Evolutionary conservation across 345 rosid genomes (phyloP), one percentile per base, ranked within the genome.

Genomic region (Eucalyptus curtisii): DNA sequence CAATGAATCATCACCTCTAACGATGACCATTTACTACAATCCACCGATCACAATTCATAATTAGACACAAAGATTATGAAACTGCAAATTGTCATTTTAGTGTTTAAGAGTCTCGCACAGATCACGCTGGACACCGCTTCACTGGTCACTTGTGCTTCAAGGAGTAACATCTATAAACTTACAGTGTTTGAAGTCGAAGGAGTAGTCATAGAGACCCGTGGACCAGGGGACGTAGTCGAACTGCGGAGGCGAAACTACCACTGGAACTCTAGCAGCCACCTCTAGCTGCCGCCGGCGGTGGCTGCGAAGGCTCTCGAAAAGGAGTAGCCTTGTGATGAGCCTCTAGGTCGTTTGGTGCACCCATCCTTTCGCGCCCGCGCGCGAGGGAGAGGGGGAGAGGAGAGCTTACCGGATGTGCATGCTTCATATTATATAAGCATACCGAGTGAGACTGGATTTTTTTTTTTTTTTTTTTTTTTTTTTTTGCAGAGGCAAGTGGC

Each of bases 121-220:
- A 86, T n/a, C 27, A 33, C 61, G 20, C 30, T 17, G 11, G 81
- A 71, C 87, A 86, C 30, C 4, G 10, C 48, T 52, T n/a, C n/a
- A 31, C 30, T 33, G 30, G 15, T 86, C n/a, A 12, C 12, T 10
- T 2, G 27, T 19, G 42, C 42, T 19, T 50, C 42, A 37, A 52
- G 87, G 44, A 61, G 49, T 7, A 52, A 48, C 79, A 61, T 22
- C 33, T 8, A n/a, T 19, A 4, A 45, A 52, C 87, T 90, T 90
- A 94, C 96, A 93, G 45, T 85, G 87, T 50, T 86, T 57, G 49
- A 85, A 44, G 89, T 93, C 92, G 3, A 88, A 88, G 85, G 87
- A 93, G 92, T 95, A 95, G 87, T 93, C 93, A 20, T 90, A 92
- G 3, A 94, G 90, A 48, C 94, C 97, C 27, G 90, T 88, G 11